phyloP scores from a whole-genome alignment of 73 alveolate species.

The Stentor roeselii region DNA sequence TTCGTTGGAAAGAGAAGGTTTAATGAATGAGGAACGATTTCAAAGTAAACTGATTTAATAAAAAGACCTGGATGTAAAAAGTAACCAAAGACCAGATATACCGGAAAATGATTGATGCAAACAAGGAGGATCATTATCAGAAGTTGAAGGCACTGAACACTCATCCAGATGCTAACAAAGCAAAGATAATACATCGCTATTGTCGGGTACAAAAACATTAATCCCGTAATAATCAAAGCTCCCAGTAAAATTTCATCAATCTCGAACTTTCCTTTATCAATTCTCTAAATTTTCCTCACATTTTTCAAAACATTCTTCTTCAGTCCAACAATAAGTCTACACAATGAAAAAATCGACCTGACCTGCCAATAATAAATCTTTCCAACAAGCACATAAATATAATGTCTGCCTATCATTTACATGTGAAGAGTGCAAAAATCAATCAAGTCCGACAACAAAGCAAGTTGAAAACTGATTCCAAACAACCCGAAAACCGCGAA shows the following conservation, averaged over 20 bases:
- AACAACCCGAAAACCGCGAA: constrained; percentile 55
- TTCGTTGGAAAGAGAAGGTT: background rate
- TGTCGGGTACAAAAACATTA: constrained; percentile 68
- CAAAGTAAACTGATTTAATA: constrained; percentile 7
- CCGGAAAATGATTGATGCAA: constrained; percentile 39
- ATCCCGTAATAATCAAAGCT: constrained; percentile 57
- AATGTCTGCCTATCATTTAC: constrained; percentile 17
- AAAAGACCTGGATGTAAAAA: background rate
- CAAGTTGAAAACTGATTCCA: constrained; percentile 54
- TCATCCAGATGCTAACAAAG: constrained; percentile 34
- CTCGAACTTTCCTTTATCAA: constrained; percentile 38
- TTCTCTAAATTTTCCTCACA: constrained; percentile 33
- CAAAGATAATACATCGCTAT: constrained; percentile 65
- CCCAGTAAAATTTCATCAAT: constrained; percentile 54
- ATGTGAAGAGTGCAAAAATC: constrained; percentile 57
- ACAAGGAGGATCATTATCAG: constrained; percentile 7
- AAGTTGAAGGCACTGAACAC: constrained; percentile 33
- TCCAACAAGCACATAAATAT: constrained; percentile 38
- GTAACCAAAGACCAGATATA: constrained; percentile 27
- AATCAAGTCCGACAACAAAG: constrained; percentile 56
- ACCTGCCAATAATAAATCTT: constrained; percentile 37
- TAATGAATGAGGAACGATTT: background rate
- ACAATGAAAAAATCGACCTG: constrained; percentile 32
- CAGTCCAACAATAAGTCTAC: constrained; percentile 42
- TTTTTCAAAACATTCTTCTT: constrained; percentile 48